Percentiles rank a stretch among this genome's conserved stretches.
Evolutionary conservation across 129 eudicot genomes (phyloP).

Genomic region (Deinandra increscens): DNA sequence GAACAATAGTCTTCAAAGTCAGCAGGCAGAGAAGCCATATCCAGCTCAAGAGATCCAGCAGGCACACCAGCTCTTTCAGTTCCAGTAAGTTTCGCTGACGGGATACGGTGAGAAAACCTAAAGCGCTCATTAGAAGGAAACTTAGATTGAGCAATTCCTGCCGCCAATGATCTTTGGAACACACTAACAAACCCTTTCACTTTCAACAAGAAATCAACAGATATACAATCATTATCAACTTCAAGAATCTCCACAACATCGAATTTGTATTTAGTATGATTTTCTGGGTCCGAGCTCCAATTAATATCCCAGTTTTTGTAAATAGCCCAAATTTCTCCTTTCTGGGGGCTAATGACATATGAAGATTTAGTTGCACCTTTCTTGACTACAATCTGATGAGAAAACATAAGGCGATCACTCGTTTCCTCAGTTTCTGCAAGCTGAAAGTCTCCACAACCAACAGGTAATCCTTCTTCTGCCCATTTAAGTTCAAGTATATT

Average conservation of each 20-base stretch:
- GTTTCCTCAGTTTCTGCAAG: conserved; percentile 41
- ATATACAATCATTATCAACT: conserved; percentile 22
- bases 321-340: conserved; percentile 87
- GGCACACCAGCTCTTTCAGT: conserved; percentile 75
- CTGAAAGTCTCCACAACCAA: conserved; percentile 59
- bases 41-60: conserved; percentile 76
- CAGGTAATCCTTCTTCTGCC: conserved; percentile 55
- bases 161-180: conserved; percentile 40
- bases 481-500: conserved; percentile 42
- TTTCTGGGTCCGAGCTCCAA: conserved; percentile 58
- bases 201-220: conserved; percentile 64
- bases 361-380: conserved; percentile 36
- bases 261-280: conserved; percentile 43
- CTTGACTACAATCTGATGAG: conserved; percentile 53
- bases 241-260: conserved; percentile 69
- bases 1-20: conserved; percentile 33
- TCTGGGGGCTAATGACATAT: conserved; percentile 49
- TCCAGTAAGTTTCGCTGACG: conserved; percentile 59
- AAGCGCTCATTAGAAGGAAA: conserved; percentile 44
- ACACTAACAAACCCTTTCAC: conserved; percentile 62
- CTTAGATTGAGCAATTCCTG: conserved; percentile 12
- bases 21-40: conserved; percentile 67
- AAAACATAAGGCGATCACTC: conserved; percentile 49
- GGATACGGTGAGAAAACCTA: conserved; percentile 75
- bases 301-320: conserved; percentile 70